A percentile compares a stretch with the other conserved stretches of the same genome.
Conservation (phyloP, 2,329 filamentous ascomycete genomes). For the Grosmannia huntii region DNA sequence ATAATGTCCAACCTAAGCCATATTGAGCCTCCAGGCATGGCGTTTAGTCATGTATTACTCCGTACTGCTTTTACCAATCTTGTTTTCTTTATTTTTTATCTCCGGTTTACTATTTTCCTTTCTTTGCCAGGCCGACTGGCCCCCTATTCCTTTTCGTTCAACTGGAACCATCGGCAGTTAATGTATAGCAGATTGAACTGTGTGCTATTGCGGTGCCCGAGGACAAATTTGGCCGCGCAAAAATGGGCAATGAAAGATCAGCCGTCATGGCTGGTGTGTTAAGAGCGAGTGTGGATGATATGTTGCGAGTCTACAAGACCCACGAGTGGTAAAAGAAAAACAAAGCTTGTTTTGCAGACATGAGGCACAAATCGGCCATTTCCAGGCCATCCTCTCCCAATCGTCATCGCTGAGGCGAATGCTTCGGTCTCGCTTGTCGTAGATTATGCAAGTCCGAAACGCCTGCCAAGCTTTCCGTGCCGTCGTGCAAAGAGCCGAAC, state of each 20-base stretch:
- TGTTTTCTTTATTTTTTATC: not conserved
- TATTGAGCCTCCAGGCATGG: not conserved
- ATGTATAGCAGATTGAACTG: not conserved
- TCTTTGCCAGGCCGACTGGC: not conserved
- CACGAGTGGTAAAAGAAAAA: not conserved
- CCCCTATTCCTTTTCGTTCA: not conserved
- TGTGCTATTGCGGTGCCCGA: not conserved
- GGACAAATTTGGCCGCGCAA: not conserved
- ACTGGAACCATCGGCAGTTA: not conserved
- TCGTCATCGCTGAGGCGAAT: not conserved
- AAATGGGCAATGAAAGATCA: not conserved
- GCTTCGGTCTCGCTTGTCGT: not conserved
- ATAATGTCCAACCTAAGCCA: too few species aligned
- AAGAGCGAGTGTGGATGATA: not conserved
- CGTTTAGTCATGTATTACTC: not conserved
- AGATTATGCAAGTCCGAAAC: not conserved
- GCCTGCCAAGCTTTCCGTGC: not conserved
- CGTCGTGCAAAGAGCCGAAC: not conserved
- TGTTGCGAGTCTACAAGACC: not conserved
- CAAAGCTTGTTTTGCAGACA: not conserved
- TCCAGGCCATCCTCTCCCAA: not conserved
- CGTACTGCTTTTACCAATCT: not conserved
- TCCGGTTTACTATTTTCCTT: not conserved
- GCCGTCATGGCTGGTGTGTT: not conserved
- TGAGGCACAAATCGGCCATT: not conserved